phyloP scores from a whole-genome alignment of 768 basidiomycete genomes.

The Podaxis pistillaris region DNA sequence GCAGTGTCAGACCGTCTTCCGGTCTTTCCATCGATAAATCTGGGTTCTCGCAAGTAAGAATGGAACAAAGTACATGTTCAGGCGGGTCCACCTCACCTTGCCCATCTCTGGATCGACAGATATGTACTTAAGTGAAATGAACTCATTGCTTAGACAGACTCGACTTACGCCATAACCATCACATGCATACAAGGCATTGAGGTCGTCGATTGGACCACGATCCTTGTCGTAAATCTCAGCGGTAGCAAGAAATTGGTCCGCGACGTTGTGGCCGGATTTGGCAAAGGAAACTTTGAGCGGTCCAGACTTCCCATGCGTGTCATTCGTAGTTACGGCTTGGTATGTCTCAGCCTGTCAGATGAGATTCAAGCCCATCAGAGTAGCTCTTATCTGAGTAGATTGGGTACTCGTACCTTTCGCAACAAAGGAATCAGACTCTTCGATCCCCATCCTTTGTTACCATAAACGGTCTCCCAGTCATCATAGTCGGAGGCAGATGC shows the following conservation, averaged over 20 bases:
- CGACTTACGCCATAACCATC: constrained; percentile 45
- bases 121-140: neutral
- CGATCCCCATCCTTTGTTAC: constrained; percentile 63
- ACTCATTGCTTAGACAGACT: neutral
- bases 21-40: constrained; percentile 50
- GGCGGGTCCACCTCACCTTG: constrained; percentile 36
- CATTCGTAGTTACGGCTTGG: constrained; percentile 24
- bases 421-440: constrained; percentile 55
- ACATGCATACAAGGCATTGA: constrained; percentile 42
- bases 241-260: constrained; percentile 43
- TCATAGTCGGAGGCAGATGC: constrained; percentile 64
- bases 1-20: constrained; percentile 59
- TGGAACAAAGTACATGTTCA: neutral
- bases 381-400: neutral
- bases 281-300: constrained; percentile 49
- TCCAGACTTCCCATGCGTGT: constrained; percentile 47
- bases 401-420: constrained; percentile 43
- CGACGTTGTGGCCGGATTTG: constrained; percentile 38
- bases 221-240: constrained; percentile 46
- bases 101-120: constrained; percentile 42
- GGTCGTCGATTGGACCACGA: constrained; percentile 42
- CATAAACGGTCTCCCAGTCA: constrained; percentile 51
- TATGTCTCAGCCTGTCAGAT: constrained; percentile 38
- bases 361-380: neutral
- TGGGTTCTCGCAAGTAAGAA: constrained; percentile 22